These are phyloP conservation scores for Plasmodium blacklocki DNA, from an alignment of 169 alveolate species.

Conservation along the genomic window DNA sequence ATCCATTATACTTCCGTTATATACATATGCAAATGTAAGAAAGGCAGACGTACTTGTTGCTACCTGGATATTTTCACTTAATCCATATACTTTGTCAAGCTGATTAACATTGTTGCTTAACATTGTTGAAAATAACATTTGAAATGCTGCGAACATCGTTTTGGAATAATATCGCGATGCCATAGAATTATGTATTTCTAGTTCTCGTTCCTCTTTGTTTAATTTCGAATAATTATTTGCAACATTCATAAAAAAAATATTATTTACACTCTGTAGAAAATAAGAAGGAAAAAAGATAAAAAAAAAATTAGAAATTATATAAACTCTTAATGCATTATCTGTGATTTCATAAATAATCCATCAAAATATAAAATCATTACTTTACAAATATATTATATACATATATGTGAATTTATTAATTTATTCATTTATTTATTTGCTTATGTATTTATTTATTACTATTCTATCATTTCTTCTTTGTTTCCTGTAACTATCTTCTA, in stretches of 20 bases:
- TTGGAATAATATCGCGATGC: constrained; percentile 32
- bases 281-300: neutral
- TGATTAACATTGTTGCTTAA: constrained; percentile 5
- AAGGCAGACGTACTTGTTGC: constrained; percentile 11
- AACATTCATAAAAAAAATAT: constrained; percentile 25
- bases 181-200: constrained; percentile 38
- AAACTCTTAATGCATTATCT: too few species aligned
- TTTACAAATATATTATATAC: too few species aligned
- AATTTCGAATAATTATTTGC: constrained; percentile 27
- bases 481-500: constrained; percentile 4
- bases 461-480: constrained; percentile 38
- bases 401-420: constrained; percentile 9
- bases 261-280: constrained; percentile 26
- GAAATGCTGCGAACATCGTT: constrained; percentile 25
- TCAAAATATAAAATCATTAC: too few species aligned
- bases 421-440: constrained; percentile 2
- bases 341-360: too few species aligned
- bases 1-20: constrained; percentile 52
- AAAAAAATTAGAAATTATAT: too few species aligned
- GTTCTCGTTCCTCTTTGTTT: constrained; percentile 25
- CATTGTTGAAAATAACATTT: constrained; percentile 9
- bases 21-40: constrained; percentile 11
- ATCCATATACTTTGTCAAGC: constrained; percentile 19
- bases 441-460: neutral
- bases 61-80: neutral